Percentiles rank a stretch among this genome's conserved stretches.
These are phyloP conservation scores for Aspergillus neotritici DNA, from an alignment of 2,329 filamentous ascomycete genomes.

Conservation along the genomic window DNA sequence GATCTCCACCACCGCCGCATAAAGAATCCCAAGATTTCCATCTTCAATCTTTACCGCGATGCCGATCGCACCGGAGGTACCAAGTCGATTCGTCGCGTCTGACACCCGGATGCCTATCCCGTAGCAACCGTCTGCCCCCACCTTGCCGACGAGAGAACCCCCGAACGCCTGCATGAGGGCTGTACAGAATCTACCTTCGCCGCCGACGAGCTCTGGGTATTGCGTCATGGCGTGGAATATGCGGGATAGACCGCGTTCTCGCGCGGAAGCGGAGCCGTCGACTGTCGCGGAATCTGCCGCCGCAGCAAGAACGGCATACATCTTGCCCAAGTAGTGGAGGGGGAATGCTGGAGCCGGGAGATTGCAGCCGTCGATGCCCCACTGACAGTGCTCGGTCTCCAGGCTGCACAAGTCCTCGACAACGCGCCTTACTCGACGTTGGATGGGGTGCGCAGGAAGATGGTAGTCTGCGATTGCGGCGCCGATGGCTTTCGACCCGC, in stretches of 20 bases:
- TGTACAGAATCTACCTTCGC: conserved; percentile 46
- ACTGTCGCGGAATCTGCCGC: conserved; percentile 18
- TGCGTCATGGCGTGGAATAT: conserved; percentile 42
- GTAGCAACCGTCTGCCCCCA: conserved; percentile 49
- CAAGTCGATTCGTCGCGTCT: conserved; percentile 32
- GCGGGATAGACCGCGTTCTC: conserved; percentile 24
- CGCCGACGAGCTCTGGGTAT: conserved; percentile 43
- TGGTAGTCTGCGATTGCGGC: conserved; percentile 33
- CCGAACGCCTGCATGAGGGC: conserved; percentile 38
- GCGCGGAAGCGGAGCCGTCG: conserved; percentile 5
- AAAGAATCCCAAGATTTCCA: conserved; percentile 41
- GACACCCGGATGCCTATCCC: conserved; percentile 40
- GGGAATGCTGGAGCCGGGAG: conserved; percentile 43
- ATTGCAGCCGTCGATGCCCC: conserved; percentile 47
- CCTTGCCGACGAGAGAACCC: conserved; percentile 41
- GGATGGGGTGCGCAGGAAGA: conserved; percentile 33
- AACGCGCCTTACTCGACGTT: conserved; percentile 33
- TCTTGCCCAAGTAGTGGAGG: conserved; percentile 30
- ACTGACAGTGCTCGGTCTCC: conserved; percentile 26
- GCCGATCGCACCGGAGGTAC: conserved; percentile 36
- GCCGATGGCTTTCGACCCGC: conserved; percentile 36
- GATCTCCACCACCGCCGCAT: conserved; percentile 42
- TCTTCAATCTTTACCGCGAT: conserved; percentile 49
- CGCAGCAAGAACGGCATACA: conserved; percentile 36
- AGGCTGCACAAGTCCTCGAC: conserved; percentile 35